These are phyloP conservation scores for Globisporangium ultimum DNA, from an alignment of 352 stramenopile genomes.

Conservation along the genomic window DNA sequence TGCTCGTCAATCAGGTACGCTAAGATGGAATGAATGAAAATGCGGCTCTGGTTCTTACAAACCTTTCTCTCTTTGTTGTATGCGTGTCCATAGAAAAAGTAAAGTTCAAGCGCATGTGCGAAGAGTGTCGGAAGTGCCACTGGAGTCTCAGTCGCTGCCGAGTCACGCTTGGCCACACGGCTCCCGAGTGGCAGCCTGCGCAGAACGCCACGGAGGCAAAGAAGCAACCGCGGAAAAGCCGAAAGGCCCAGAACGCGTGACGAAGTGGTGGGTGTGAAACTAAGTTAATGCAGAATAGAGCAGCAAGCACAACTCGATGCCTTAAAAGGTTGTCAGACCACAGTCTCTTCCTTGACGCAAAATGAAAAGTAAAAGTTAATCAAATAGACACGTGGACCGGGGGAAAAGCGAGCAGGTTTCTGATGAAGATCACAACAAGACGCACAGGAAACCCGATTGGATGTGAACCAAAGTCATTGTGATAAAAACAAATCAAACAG, in stretches of 20 bases:
- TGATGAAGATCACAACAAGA: background rate
- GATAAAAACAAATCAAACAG: conserved; percentile 1
- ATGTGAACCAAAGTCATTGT: background rate
- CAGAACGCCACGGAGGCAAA: conserved; percentile 16
- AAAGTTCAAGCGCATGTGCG: conserved; percentile 57
- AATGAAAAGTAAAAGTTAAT: too few species aligned
- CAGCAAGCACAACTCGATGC: too few species aligned
- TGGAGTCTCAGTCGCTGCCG: conserved; percentile 65
- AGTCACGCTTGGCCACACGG: conserved; percentile 59
- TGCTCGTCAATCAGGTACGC: conserved; percentile 22
- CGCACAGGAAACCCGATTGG: background rate
- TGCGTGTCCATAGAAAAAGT: background rate
- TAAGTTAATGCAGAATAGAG: too few species aligned
- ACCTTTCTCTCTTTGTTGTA: too few species aligned
- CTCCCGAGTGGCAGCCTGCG: conserved; percentile 57
- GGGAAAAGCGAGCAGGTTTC: too few species aligned
- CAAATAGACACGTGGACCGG: too few species aligned
- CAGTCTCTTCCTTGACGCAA: too few species aligned
- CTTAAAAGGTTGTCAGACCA: too few species aligned
- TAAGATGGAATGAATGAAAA: background rate
- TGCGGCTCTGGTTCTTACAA: too few species aligned
- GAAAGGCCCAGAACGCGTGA: background rate
- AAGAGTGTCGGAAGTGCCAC: conserved; percentile 64
- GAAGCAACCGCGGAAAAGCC: conserved; percentile 18
- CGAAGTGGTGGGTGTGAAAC: background rate